These are phyloP conservation scores for Colletotrichum sp. DNA, from an alignment of 2,329 filamentous ascomycete genomes.

Conservation along the genomic window DNA sequence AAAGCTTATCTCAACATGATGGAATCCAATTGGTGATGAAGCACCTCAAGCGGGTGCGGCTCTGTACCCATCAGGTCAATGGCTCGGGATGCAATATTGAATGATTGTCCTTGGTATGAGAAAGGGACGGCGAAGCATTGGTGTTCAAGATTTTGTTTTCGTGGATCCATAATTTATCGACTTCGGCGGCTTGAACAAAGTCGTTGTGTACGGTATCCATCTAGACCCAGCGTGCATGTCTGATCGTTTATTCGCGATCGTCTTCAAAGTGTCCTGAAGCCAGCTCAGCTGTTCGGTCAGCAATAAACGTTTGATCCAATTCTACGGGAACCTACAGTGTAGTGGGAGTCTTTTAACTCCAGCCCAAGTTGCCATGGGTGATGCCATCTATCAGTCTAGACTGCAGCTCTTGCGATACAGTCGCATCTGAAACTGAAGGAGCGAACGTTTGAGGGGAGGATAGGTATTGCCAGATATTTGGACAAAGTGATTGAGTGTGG, in stretches of 20 bases:
- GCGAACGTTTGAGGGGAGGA: background rate
- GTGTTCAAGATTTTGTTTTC: fast-evolving
- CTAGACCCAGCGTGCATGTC: too few species aligned
- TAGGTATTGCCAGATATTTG: background rate
- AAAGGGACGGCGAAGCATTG: background rate
- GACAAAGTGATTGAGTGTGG: background rate
- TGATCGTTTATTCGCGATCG: fast-evolving
- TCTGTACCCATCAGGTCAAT: too few species aligned
- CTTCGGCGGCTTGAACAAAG: fast-evolving
- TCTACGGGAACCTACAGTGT: too few species aligned
- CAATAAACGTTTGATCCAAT: too few species aligned
- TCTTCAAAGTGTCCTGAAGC: fast-evolving
- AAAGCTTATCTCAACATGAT: background rate
- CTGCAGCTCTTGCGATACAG: fast-evolving
- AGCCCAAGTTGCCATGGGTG: fast-evolving
- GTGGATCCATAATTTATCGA: background rate
- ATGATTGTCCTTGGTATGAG: background rate
- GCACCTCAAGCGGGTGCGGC: background rate
- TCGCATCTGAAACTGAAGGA: background rate
- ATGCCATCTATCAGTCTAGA: fast-evolving
- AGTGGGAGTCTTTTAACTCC: too few species aligned
- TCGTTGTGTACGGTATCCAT: too few species aligned
- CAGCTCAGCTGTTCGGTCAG: background rate
- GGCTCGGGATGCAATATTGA: background rate
- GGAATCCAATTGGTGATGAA: fast-evolving